phyloP scores from a whole-genome alignment of 331 rosid species.

The Arachis monticola region DNA sequence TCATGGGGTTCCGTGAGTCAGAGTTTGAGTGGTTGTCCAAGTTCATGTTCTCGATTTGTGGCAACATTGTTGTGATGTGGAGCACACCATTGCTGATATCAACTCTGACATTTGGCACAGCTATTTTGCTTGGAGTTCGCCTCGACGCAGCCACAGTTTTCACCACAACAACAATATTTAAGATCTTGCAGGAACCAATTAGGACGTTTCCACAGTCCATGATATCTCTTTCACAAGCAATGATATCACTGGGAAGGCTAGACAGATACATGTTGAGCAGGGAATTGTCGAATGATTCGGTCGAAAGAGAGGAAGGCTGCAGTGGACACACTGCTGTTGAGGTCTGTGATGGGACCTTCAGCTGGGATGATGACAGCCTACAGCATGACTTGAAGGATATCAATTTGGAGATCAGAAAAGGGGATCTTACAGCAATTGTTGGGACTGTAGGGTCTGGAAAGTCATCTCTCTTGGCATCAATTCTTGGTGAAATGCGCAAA shows the following conservation, averaged over 20 bases:
- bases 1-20: conserved; percentile 52
- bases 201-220: conserved; percentile 81
- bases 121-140: conserved; percentile 57
- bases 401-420: conserved; percentile 53
- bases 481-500: conserved; percentile 82
- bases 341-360: conserved; percentile 58
- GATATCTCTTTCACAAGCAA: conserved; percentile 79
- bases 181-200: conserved; percentile 74
- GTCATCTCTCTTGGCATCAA: conserved; percentile 70
- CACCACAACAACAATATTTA: conserved; percentile 67
- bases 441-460: conserved; percentile 89
- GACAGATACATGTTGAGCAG: conserved; percentile 67
- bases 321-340: conserved; percentile 53
- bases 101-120: conserved; percentile 69
- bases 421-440: conserved; percentile 69
- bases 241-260: conserved; percentile 72
- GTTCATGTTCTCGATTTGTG: conserved; percentile 64
- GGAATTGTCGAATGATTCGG: conserved; percentile 57
- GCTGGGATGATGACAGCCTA: conserved; percentile 73
- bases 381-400: conserved; percentile 56
- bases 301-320: conserved; percentile 59
- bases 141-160: conserved; percentile 78
- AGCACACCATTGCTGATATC: conserved; percentile 62
- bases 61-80: conserved; percentile 67
- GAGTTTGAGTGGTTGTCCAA: conserved; percentile 74